Evolutionary conservation across 1,284 basidiomycete genomes (phyloP).

Genomic region (Tilletia indica): DNA sequence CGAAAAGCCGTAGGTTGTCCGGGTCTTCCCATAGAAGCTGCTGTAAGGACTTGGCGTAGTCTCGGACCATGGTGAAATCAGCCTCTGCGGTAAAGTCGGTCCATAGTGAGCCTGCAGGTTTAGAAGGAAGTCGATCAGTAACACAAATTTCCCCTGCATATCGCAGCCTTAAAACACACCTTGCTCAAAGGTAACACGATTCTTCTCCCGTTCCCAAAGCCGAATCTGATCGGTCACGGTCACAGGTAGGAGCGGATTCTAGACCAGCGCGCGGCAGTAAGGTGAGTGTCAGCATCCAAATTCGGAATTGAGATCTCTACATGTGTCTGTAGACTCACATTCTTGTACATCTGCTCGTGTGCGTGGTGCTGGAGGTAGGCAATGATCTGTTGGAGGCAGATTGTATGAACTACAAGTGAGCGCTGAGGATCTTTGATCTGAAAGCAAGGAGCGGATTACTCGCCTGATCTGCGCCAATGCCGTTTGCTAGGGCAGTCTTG

Average conservation of each 20-base stretch:
- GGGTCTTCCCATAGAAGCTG: conserved; percentile 3
- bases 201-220: conserved; percentile 94
- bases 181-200: conserved; percentile 66
- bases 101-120: conserved; percentile 58
- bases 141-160: too few relatives aligned
- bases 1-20: conserved; percentile 6
- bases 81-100: conserved; percentile 79
- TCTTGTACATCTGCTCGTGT: conserved; percentile 95
- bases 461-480: conserved; percentile 93
- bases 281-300: neutral
- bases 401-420: neutral
- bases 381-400: conserved; percentile 69
- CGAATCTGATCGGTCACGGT: conserved; percentile 98
- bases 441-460: conserved; percentile 20
- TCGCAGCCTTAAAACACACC: conserved; percentile 50
- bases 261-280: conserved; percentile 17
- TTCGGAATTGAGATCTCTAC: neutral
- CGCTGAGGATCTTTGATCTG: neutral
- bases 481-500: conserved; percentile 86
- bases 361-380: conserved; percentile 90
- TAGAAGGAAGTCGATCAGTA: too few relatives aligned
- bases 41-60: conserved; percentile 71
- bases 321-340: conserved; percentile 63
- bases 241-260: conserved; percentile 86
- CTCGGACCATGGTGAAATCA: conserved; percentile 81